Evolutionary conservation across 495 filamentous ascomycete species (phyloP).

Genomic region (Penicillium dipodomyicola): DNA sequence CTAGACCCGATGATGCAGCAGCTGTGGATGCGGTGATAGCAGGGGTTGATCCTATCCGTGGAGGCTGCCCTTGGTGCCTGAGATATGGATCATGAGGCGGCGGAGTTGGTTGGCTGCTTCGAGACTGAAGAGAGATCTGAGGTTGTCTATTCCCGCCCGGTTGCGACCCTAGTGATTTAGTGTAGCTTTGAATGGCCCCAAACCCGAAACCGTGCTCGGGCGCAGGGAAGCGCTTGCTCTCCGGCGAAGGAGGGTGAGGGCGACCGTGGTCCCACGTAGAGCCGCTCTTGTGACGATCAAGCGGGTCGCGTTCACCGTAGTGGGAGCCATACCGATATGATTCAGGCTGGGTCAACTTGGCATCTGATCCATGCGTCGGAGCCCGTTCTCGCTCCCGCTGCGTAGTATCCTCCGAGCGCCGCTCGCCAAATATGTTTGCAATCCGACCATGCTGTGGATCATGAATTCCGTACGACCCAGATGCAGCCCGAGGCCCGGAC

Average conservation of each 20-base stretch:
- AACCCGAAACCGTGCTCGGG: slow-evolving; percentile 43
- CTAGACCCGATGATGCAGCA: slow-evolving; percentile 27
- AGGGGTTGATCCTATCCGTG: slow-evolving; percentile 29
- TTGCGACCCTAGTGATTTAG: slow-evolving; percentile 47
- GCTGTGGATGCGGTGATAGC: slow-evolving; percentile 17
- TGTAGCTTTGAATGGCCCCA: slow-evolving; percentile 49
- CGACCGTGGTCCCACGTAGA: slow-evolving; percentile 42
- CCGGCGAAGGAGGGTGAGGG: slow-evolving; percentile 43
- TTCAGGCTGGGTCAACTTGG: slow-evolving; percentile 24
- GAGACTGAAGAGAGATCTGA: slow-evolving; percentile 35
- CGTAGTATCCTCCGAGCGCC: slow-evolving; percentile 44
- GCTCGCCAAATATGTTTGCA: slow-evolving; percentile 40
- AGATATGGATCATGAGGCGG: slow-evolving; percentile 39
- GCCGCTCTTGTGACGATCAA: slow-evolving; percentile 28
- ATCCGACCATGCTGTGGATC: slow-evolving; percentile 35
- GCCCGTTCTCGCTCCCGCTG: slow-evolving; percentile 40
- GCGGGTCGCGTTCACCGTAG: slow-evolving; percentile 37
- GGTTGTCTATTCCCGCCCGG: slow-evolving; percentile 35
- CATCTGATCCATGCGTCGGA: slow-evolving; percentile 31
- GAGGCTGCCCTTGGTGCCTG: slow-evolving; percentile 32
- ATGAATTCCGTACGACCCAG: slow-evolving; percentile 31
- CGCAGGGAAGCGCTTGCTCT: slow-evolving; percentile 38
- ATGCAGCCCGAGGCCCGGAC: slow-evolving; percentile 16
- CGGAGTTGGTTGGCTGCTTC: slow-evolving; percentile 35
- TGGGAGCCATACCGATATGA: slow-evolving; percentile 31